Conservation (phyloP, 257 asterid species). For the Salvia hispanica region DNA sequence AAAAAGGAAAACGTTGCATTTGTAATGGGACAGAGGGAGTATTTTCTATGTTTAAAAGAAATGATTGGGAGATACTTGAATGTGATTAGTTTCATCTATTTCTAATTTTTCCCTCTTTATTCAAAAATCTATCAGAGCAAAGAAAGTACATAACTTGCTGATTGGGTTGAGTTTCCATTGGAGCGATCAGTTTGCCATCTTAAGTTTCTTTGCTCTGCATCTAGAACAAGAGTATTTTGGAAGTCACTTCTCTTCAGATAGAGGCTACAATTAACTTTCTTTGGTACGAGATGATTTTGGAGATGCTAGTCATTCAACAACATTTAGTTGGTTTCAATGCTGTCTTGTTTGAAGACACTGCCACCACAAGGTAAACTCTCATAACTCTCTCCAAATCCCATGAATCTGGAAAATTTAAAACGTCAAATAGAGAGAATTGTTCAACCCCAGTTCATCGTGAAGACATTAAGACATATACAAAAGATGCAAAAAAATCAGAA, state of each 20-base stretch:
- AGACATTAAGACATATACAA: not conserved
- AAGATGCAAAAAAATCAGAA: no score
- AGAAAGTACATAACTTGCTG: not conserved
- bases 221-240: not conserved
- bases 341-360: constrained; percentile 52
- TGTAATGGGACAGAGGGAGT: no score
- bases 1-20: no score
- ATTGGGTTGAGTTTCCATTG: constrained; percentile 5
- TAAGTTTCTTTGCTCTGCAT: constrained; percentile 23
- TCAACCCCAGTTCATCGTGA: not conserved
- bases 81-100: not conserved
- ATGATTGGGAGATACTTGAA: not conserved
- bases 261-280: constrained; percentile 11
- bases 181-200: constrained; percentile 11
- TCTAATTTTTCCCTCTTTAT: not conserved
- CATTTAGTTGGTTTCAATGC: constrained; percentile 46
- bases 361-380: constrained; percentile 54
- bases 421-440: not conserved
- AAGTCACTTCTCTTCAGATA: not conserved
- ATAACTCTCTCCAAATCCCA: not conserved
- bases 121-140: constrained; percentile 14
- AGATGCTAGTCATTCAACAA: constrained; percentile 31
- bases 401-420: not conserved
- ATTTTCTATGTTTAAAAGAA: not conserved
- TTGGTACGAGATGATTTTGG: constrained; percentile 36